A percentile compares a stretch with the other conserved stretches of the same genome.
Evolutionary conservation across 257 asterid species (phyloP).

Genomic region (Handroanthus guayacan): DNA sequence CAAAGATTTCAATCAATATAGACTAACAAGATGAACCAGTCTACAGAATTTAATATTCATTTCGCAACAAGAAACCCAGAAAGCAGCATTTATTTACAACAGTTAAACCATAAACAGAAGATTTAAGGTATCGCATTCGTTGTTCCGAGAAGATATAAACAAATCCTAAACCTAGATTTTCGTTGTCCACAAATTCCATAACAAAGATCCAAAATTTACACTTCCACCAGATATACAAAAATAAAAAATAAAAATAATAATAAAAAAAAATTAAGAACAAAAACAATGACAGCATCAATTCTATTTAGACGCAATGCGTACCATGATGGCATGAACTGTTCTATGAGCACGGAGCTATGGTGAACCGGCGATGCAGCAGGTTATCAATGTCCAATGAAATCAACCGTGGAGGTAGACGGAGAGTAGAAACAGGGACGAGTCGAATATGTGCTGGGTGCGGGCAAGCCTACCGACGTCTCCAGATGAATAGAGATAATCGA

Average conservation of each 20-base stretch:
- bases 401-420: background rate
- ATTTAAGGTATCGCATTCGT: constrained; percentile 7
- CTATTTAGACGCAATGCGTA: constrained; percentile 29
- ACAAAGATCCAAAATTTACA: constrained; percentile 39
- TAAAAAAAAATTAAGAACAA: too few relatives aligned
- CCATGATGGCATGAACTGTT: constrained; percentile 48
- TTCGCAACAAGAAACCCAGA: background rate
- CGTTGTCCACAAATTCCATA: constrained; percentile 14
- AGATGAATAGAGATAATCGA: constrained; percentile 7
- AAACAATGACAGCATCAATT: background rate
- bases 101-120: background rate
- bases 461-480: constrained; percentile 34
- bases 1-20: background rate
- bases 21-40: background rate
- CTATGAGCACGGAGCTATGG: constrained; percentile 14
- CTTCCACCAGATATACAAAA: background rate
- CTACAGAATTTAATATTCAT: background rate
- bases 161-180: background rate
- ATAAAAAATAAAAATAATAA: background rate
- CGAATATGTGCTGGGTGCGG: constrained; percentile 17
- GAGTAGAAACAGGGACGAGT: constrained; percentile 3
- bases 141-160: background rate
- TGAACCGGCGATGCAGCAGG: constrained; percentile 37
- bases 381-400: background rate
- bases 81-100: background rate